Evolutionary conservation across 2,329 filamentous ascomycete species (phyloP), one percentile per base, ranked within the genome.

Genomic region (Cytospora mali): DNA sequence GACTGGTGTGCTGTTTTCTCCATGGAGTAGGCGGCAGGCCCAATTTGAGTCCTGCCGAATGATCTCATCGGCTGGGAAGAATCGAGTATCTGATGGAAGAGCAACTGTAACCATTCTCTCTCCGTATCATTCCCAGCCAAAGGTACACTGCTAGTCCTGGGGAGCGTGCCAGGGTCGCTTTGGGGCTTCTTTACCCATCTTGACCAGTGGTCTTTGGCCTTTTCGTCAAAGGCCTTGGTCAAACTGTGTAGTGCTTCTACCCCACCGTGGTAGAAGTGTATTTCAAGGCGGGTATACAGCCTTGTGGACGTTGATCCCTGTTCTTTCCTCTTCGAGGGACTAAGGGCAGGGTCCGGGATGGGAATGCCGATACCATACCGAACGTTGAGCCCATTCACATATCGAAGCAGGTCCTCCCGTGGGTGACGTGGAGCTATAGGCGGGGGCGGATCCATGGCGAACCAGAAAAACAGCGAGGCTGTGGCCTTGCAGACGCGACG

Each of bases 331-430:
- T 62, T 53, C 2, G 57, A 48, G 0, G 69, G 71, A 9, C 68
- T 69, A 23, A 68, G 62, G 14, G 18, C 60, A 9, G 48, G 58
- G 28, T 71, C 68, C 3, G 67, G 62, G 1, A 72, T 59, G 3
- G 56, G 46, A 4, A 74, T 55, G 21, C 68, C 72, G 1, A 75
- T 61, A 18, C 66, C 67, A 53, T 73, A 74, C 6, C 66, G 61
- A 11, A 39, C 39, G 53, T 75, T 75, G 6, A 75, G 60, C 4
- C 52, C 18, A 0, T 62, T 62, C 13, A 73, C 64, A 14, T 68
- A 66, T 5, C 60, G 60, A 50, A 56, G 56, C 23, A 59, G 25
- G 11, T 55, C 59, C 11, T 62, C 55, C 21, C 55, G 51, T 4
- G 55, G 59, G 55, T 62, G 51, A 18, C 28, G 51, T 48, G 51